Evolutionary conservation across 1,139 yeast genomes (phyloP), one percentile per base, ranked within the genome.

Genomic region (Arxiozyma slooffiae): DNA sequence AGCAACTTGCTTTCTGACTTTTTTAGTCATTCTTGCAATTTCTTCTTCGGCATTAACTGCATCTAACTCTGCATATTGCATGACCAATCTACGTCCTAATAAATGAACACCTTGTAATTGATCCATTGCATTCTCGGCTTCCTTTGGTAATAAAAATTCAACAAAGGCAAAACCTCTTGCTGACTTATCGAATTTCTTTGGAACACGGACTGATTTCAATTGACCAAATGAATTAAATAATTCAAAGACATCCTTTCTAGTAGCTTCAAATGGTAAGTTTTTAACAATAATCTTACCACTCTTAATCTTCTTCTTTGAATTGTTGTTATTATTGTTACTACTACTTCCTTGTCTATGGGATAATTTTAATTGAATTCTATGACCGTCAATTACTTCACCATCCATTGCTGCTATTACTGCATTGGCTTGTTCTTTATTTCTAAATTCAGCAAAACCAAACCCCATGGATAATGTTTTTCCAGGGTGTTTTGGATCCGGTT

Each of bases 81-180:
- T 81, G n/a, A 92, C 96, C 60, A 92, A 74, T 58, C 96, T 79
- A 72, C 99, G 83, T 43, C 99, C 99, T 51, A 92, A 78, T 70
- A 92, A 84, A 77, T 92, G 99, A 2, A 94, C 96, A 54, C 98
- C 98, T 67, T 84, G 86, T 57, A 92, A 77, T 66, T 90, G 94
- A 60, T 82, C 82, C 90, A 92, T 85, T n/a, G 97, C 98, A 64
- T 76, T 81, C 66, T 85, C 96, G 1, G 98, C 97, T 68, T 92
- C 99, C 68, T 89, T 87, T 41, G 88, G 77, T 45, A 94, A 74
- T 20, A 85, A 74, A 63, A 85, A 94, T 69, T 92, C 99, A 46
- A 94, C 96, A 68, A 92, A 92, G 0, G 98, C 98, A 73, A 92
- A 92, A 66, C 99, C 99, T 67, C 98, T 81, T 17, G 97, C 95